Conservation (phyloP, 163 green algal species). For the Botryococcus braunii region DNA sequence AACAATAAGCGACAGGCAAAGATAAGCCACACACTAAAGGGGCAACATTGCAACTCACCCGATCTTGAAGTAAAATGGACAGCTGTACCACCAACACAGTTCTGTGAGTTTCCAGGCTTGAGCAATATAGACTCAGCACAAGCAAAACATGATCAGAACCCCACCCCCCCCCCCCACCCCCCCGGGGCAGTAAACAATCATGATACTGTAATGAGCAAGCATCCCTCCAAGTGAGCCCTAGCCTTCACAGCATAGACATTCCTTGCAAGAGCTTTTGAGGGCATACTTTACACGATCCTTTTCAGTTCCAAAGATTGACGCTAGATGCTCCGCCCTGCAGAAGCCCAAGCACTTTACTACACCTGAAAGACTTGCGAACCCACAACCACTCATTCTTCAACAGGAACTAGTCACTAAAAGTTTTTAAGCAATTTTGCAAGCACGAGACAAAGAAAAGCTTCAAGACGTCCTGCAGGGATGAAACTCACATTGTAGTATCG, state of each 20-base stretch:
- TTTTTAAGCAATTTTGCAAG: too few species aligned
- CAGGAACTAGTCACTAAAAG: too few species aligned
- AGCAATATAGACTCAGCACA: neutral
- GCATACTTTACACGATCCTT: conserved; percentile 83
- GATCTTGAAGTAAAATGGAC: conserved; percentile 98
- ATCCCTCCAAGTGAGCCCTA: too few species aligned
- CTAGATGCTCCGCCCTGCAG: conserved; percentile 92
- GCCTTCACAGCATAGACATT: too few species aligned
- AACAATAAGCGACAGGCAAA: neutral
- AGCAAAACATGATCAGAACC: neutral
- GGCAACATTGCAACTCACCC: conserved; percentile 46
- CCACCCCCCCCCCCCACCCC: neutral
- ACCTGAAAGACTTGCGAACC: neutral
- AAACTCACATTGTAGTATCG: too few species aligned
- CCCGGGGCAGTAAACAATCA: neutral
- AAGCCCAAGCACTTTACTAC: neutral
- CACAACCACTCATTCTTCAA: neutral
- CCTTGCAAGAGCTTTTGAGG: too few species aligned
- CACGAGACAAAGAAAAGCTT: too few species aligned
- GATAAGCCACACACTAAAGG: neutral
- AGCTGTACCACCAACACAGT: conserved; percentile 23
- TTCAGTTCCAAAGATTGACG: conserved; percentile 96
- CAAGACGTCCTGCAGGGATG: too few species aligned
- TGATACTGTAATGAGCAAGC: neutral
- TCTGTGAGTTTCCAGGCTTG: neutral